phyloP scores from a whole-genome alignment of 192 early-diverging fungal genomes.

The Thoreauomyces humboldtii region DNA sequence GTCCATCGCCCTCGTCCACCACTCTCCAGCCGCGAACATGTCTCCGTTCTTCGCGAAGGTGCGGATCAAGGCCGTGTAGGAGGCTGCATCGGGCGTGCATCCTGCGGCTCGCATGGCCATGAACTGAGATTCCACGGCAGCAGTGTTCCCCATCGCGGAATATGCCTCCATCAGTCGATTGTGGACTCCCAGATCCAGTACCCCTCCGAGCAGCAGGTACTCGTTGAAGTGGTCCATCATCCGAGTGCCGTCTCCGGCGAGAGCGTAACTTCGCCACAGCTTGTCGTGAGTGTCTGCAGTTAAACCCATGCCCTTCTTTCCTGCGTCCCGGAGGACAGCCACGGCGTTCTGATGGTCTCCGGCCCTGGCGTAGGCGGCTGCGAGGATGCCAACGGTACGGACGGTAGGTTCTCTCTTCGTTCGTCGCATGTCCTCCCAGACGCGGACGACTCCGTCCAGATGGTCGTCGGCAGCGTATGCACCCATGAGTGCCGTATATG shows the following conservation, averaged over 20 bases:
- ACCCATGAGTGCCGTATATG: slow-evolving; percentile 10
- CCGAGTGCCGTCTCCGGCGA: neutral
- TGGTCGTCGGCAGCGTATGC: neutral
- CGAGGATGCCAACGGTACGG: neutral
- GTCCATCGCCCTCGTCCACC: neutral
- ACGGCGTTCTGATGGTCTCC: slow-evolving; percentile 7
- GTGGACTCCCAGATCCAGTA: neutral
- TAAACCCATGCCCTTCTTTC: neutral
- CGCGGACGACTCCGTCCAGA: neutral
- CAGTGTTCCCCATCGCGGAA: slow-evolving; percentile 4
- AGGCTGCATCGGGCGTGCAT: neutral
- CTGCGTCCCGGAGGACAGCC: neutral
- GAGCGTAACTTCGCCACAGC: slow-evolving; percentile 17
- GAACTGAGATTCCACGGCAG: neutral
- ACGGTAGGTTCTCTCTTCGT: neutral
- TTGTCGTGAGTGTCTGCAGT: neutral
- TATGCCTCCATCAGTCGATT: neutral
- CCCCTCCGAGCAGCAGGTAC: neutral
- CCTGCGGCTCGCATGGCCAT: neutral
- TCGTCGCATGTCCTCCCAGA: neutral
- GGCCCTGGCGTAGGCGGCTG: neutral
- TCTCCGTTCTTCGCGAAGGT: slow-evolving; percentile 11
- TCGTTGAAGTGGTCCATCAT: neutral
- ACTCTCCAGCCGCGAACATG: slow-evolving; percentile 1
- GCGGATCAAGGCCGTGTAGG: slow-evolving; percentile 5